Base-by-base conservation (phyloP, 225 moss, liverwort and hornwort genomes). In the Pseudisothecium myosuroides region DNA sequence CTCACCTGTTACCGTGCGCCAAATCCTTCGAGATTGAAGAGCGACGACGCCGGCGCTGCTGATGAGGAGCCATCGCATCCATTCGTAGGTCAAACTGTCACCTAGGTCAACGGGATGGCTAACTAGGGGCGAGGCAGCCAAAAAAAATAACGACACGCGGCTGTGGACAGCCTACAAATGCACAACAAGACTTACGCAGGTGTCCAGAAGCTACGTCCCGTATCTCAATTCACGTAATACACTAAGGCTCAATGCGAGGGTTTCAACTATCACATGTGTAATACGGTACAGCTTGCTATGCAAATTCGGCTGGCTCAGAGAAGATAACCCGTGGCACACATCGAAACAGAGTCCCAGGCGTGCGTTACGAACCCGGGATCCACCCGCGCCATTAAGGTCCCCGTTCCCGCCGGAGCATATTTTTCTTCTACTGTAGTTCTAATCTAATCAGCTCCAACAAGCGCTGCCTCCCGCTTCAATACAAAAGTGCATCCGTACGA, bases 11-110 rank as follows among this genome's bases (percentile, higher is more conserved):
- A 81, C 92, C 89, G 41, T 93, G 94, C 83, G 88, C 90, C 84
- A 93, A 84, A 83, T 92, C 91, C 89, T 98, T 95, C 71, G 94
- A 88, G 68, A 85, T 52, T 45, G 92, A 91, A 83, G 95, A 95
- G 83, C 97, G 96, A 76, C 93, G 95, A 82, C 94, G 97, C 85
- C 98, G 93, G 63, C 97, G 94, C 90, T 94, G 96, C 77, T 94
- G 96, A 83, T 96, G 96, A 56, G 94, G 94, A 47, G 94, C 96
- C 95, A 94, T 94, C 37, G 92, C 93, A 91, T 97, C 95, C 98
- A 98, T 98, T 92, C 27, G 47, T 37, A 80, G 55, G 62, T 83
- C 39, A 50, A 80, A 86, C 45, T 27, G 62, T 49, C 67, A 56
- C 49, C 69, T 56, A 80, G 50, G 84, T 69, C 86, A 65, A 68